Evolutionary conservation across 2,329 filamentous ascomycete genomes (phyloP).

Genomic region (Sclerotinia nivalis): DNA sequence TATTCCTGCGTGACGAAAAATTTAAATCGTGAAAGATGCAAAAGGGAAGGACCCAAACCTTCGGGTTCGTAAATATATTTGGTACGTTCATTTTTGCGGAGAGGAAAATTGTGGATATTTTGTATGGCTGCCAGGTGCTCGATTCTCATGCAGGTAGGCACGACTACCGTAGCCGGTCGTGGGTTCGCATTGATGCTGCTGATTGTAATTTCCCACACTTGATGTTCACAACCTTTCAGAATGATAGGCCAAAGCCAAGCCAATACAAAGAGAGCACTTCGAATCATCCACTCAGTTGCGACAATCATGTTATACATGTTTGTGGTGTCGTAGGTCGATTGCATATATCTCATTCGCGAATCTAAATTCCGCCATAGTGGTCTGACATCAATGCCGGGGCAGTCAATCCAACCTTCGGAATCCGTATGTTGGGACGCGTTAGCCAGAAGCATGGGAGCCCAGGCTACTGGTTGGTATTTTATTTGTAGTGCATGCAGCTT

Average conservation of each 20-base stretch:
- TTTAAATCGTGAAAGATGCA: background rate
- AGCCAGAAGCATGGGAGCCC: slow-evolving; percentile 14
- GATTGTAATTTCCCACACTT: background rate
- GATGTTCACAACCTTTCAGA: background rate
- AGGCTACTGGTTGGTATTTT: slow-evolving; percentile 13
- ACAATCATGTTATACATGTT: background rate
- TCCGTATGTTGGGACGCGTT: slow-evolving; percentile 9
- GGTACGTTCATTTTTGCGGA: background rate
- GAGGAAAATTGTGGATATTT: background rate
- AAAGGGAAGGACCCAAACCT: slow-evolving; percentile 1
- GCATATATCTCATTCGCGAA: slow-evolving; percentile 11
- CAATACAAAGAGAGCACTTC: background rate
- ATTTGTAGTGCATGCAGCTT: slow-evolving; percentile 9
- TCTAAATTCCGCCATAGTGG: slow-evolving; percentile 22
- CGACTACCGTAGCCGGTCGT: background rate
- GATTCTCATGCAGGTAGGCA: slow-evolving; percentile 11
- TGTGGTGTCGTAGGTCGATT: background rate
- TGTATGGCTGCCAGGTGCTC: background rate
- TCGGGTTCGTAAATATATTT: slow-evolving; percentile 3
- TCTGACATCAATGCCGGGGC: slow-evolving; percentile 16
- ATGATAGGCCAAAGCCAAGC: slow-evolving; percentile 9
- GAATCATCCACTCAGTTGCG: background rate
- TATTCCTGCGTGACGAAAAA: background rate
- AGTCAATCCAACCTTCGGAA: slow-evolving; percentile 10
- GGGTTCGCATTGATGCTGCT: background rate